Base-by-base conservation (phyloP, 2,329 filamentous ascomycete genomes). In the Fusarium tanahbumbuense region DNA sequence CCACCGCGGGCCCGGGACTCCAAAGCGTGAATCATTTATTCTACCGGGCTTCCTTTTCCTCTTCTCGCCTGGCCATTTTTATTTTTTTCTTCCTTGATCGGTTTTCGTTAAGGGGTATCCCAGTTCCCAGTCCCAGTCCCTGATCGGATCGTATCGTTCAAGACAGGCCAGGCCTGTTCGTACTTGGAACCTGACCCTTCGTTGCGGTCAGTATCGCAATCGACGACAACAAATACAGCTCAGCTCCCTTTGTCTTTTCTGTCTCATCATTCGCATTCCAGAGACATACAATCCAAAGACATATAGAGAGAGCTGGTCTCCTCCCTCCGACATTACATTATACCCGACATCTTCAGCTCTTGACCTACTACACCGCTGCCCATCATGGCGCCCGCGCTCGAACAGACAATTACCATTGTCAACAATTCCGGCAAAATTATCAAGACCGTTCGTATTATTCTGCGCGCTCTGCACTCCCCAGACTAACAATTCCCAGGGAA, bases 371-470 rank as follows among this genome's bases (percentile, higher is more conserved):
- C 48, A 68, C 53, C 49, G 60, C 50, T 52, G 60, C 72, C 66
- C 76, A 79, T 59, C 28, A 83, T 85, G 81, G 77, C 81, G 47
- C 79, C 84, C 67, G 81, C 83, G 56, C 79, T 85, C 67, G 81
- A 84, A 56, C 91, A 97, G 81, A 95, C 93, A 52, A 90, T 97
- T 73, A 94, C 93, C 72, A 92, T 97, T 76, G 91, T 97, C 81
- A 96, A 97, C 83, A 94, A 87, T 76, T 96, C 93, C 61, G 93
- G 93, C 76, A 97, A 97, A 82, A 90, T 97, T 53, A 93, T 97
- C 74, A 94, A 91, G 85, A 96, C 91, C 64, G 93, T 94, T 85
- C 79, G 91, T 85, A 11, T 13, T 37, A 47, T 32, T 22, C 45
- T 18, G 27, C 30, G 41, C 32, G 40, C 20, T 28, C 42, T 15